Percentiles rank a stretch among this genome's conserved stretches.
phyloP scores from a whole-genome alignment of 1,284 basidiomycete species.

The Cryptococcus sp. region DNA sequence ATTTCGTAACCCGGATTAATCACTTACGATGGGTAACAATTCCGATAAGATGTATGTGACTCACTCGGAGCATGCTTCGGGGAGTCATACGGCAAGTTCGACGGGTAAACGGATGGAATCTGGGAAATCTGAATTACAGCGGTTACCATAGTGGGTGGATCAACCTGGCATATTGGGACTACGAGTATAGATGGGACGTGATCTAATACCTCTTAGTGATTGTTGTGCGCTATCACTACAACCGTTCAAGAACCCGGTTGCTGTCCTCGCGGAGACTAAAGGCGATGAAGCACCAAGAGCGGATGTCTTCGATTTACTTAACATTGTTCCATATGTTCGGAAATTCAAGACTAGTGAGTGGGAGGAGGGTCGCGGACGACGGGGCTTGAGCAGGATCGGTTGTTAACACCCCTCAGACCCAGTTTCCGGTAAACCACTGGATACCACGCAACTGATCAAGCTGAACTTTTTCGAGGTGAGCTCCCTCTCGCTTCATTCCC shows the following conservation, averaged over 20 bases:
- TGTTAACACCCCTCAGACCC: conserved; percentile 71
- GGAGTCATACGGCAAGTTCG: conserved; percentile 40
- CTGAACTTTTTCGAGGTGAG: conserved; percentile 69
- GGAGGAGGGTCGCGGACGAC: no score
- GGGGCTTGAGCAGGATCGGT: conserved; percentile 1
- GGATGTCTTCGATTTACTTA: conserved; percentile 70
- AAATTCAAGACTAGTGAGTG: conserved; percentile 61
- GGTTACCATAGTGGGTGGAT: conserved; percentile 44
- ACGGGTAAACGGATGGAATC: conserved; percentile 37
- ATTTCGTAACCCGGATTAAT: no score
- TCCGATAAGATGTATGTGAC: conserved; percentile 48
- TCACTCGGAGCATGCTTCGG: conserved; percentile 46
- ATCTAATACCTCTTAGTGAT: conserved; percentile 51
- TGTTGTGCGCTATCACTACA: conserved; percentile 90
- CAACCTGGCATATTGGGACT: background rate
- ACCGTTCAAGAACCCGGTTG: conserved; percentile 83
- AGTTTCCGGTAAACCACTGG: conserved; percentile 74
- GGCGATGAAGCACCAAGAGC: conserved; percentile 41
- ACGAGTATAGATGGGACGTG: background rate
- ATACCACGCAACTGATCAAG: conserved; percentile 74
- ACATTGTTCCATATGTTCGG: conserved; percentile 85
- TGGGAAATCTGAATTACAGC: conserved; percentile 40
- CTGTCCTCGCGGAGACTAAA: conserved; percentile 54
- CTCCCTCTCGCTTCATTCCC: background rate
- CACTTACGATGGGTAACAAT: conserved; percentile 40